Evolutionary conservation across 371 early-diverging fungal species (phyloP).

Genomic region (Actinomortierella wolfii): DNA sequence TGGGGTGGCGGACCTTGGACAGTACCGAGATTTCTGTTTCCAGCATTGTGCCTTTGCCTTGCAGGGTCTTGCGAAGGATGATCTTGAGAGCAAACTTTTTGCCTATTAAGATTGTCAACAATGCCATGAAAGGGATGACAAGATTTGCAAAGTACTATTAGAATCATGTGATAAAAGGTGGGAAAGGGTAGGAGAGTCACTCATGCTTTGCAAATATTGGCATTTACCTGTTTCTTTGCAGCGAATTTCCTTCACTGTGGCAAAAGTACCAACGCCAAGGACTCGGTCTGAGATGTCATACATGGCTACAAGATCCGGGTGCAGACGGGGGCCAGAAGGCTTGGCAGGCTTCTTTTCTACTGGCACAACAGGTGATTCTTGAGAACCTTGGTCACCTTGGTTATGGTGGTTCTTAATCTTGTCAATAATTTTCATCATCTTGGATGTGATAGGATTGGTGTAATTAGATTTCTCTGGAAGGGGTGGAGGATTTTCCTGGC

Average conservation of each 20-base stretch:
- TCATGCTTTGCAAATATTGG: no score
- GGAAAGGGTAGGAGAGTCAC: not conserved
- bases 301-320: conserved; percentile 46
- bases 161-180: not conserved
- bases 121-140: no score
- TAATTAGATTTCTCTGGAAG: not conserved
- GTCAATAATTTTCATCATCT: conserved; percentile 43
- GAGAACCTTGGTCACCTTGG: conserved; percentile 23
- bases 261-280: conserved; percentile 77
- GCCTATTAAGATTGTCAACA: conserved; percentile 52
- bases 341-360: conserved; percentile 25
- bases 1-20: conserved; percentile 77
- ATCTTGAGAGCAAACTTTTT: conserved; percentile 81
- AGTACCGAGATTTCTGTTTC: conserved; percentile 82
- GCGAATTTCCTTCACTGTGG: conserved; percentile 68
- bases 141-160: no score
- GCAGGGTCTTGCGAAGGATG: conserved; percentile 69
- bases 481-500: no score
- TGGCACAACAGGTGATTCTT: no score
- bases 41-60: conserved; percentile 78
- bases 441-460: not conserved
- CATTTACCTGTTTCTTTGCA: conserved; percentile 37
- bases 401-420: conserved; percentile 44
- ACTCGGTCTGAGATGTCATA: conserved; percentile 52
- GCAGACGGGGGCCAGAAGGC: conserved; percentile 25